Percentiles rank a stretch among this genome's conserved stretches.
Conservation (phyloP, 257 asterid species). For the Primulina huaijiensis region DNA sequence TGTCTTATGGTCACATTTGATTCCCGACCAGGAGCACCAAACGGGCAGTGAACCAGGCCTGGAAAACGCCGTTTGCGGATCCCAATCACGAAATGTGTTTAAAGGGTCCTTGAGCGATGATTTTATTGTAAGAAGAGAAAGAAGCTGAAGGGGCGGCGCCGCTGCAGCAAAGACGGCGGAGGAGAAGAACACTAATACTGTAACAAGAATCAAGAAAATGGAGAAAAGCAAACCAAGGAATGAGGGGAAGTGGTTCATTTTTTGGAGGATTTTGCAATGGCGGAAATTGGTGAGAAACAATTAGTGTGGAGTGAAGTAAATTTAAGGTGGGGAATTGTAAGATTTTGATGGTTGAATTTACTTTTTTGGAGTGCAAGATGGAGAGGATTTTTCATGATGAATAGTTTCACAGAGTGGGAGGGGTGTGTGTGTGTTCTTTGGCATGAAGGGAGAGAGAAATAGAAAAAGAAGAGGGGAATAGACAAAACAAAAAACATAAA, state of each 20-base stretch:
- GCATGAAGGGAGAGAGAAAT: constrained; percentile 47
- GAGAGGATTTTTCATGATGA: constrained; percentile 59
- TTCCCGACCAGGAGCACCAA: constrained; percentile 84
- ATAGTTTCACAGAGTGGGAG: constrained; percentile 51
- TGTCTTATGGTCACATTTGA: constrained; percentile 51
- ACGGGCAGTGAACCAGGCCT: constrained; percentile 35
- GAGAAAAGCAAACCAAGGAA: constrained; percentile 22
- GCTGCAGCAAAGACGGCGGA: constrained; percentile 23
- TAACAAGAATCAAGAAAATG: constrained; percentile 24
- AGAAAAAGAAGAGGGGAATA: neutral
- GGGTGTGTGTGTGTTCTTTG: constrained; percentile 35
- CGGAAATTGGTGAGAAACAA: constrained; percentile 29
- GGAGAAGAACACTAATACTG: constrained; percentile 7
- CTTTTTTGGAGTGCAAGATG: constrained; percentile 74
- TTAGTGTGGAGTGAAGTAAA: constrained; percentile 36
- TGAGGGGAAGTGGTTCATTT: constrained; percentile 41
- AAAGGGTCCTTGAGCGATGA: constrained; percentile 59
- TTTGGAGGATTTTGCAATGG: constrained; percentile 24
- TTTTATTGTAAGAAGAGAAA: constrained; percentile 59
- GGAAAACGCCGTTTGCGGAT: constrained; percentile 36
- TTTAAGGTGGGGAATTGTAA: constrained; percentile 58
- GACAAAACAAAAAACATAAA: neutral
- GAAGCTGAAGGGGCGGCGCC: constrained; percentile 43
- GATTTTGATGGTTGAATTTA: constrained; percentile 46
- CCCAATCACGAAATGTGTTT: constrained; percentile 68